Conservation (phyloP, 345 rosid species). For the Physaria fendleri region DNA sequence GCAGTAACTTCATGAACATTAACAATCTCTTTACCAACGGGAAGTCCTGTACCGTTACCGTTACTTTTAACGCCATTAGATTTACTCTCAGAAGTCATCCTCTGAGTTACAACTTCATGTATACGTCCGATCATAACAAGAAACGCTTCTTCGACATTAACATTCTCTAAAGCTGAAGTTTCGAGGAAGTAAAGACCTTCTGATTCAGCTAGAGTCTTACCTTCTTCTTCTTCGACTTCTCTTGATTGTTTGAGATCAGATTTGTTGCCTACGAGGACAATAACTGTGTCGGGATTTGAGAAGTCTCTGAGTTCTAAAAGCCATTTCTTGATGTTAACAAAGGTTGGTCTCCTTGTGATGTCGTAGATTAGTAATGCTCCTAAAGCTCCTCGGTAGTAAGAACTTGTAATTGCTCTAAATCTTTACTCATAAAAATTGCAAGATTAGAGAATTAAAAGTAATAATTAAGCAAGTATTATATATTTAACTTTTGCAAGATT, state of each 20-base stretch:
- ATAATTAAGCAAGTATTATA: not conserved
- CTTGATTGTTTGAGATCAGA: conserved; percentile 47
- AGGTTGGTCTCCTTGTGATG: conserved; percentile 60
- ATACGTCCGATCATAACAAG: conserved; percentile 58
- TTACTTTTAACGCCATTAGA: conserved; percentile 25
- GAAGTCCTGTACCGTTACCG: conserved; percentile 25
- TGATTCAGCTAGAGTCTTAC: conserved; percentile 46
- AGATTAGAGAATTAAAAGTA: not conserved
- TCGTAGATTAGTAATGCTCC: conserved; percentile 79
- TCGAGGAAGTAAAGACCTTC: conserved; percentile 71
- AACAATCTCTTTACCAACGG: conserved; percentile 47
- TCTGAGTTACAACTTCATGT: conserved; percentile 48
- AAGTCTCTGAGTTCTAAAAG: conserved; percentile 59
- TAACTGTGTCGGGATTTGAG: conserved; percentile 52
- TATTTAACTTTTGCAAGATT: not conserved
- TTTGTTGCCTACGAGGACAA: conserved; percentile 78
- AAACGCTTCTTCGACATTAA: conserved; percentile 76
- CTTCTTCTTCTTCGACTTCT: conserved; percentile 66
- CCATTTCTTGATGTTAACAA: conserved; percentile 64
- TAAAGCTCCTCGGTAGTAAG: conserved; percentile 85
- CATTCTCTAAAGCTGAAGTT: conserved; percentile 68
- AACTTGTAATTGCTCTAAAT: conserved; percentile 87
- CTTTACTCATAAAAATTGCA: conserved; percentile 26
- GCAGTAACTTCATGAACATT: conserved; percentile 59
- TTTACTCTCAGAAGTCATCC: conserved; percentile 39